Base-by-base conservation (phyloP, 805 yeast species). In the Jamesozyma gamospora region DNA sequence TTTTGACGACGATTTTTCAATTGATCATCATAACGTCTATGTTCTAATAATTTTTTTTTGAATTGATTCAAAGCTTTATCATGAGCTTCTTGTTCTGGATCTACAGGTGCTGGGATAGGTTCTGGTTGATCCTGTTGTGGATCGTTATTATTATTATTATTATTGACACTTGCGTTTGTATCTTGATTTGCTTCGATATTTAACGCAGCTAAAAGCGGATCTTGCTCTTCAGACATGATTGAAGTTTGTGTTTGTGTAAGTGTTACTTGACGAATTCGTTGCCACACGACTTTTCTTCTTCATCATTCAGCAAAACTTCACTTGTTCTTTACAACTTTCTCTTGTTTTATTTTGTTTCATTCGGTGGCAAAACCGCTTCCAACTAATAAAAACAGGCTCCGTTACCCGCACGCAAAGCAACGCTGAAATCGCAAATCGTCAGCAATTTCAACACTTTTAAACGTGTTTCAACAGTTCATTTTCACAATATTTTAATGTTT, bases 21-120 rank as follows among this genome's bases (percentile, higher is more conserved):
- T 54, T 86, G 77, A 33, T 94, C 84, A 58, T 90, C 96, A 84
- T 94, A 86, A 55, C 86, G 84, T 57, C 95, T 77, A 64, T 92
- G 98, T 54, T 92, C 96, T 52, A 83, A 69, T 53, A 92, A 71
- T 63, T 86, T 88, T 59, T 79, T 79, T 60, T 86, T 87, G 63
- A 85, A 83, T 45, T 78, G 82, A 29, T 71, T 66, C 45, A 92
- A 64, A 13, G 96, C 94, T 49, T 76, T 74, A 45, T 79, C 80
- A 51, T 94, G 77, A 9, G 63, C 60, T 28, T 55, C 62, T 27
- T 44, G 51, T 50, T 81, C 94, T 6, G 76, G 76, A 45, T 82
- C 85, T 30, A 65, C 67, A 19, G 67, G 52, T 11, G 50, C 51
- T 33, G 57, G 55, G 25, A 50, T 60, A 40, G 58, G 53, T 24